Percentiles rank a stretch among this genome's conserved stretches.
Evolutionary conservation across 257 asterid genomes (phyloP).

Genomic region (Echium plantagineum): DNA sequence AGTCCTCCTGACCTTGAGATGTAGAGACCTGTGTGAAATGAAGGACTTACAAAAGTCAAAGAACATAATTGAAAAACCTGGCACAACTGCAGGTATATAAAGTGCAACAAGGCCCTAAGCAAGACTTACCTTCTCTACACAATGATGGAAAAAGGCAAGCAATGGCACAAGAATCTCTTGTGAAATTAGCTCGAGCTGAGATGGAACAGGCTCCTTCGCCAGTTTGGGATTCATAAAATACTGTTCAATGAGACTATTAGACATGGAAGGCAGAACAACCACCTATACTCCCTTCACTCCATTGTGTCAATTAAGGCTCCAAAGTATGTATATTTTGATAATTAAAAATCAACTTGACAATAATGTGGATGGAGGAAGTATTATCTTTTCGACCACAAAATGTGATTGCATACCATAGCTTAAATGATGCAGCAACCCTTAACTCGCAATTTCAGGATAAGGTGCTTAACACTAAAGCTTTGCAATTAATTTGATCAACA

Average conservation of each 20-base stretch:
- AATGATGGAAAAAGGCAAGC: slow-evolving; percentile 24
- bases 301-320: no score
- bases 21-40: slow-evolving; percentile 14
- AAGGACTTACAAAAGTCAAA: slow-evolving; percentile 3
- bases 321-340: no score
- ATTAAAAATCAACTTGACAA: no score
- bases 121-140: slow-evolving; percentile 19
- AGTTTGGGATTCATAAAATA: slow-evolving; percentile 31
- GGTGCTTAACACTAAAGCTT: not conserved
- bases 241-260: slow-evolving; percentile 14
- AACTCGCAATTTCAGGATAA: not conserved
- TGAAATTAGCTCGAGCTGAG: slow-evolving; percentile 30
- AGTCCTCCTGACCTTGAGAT: slow-evolving; percentile 8
- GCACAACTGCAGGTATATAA: not conserved
- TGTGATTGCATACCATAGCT: no score
- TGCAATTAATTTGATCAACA: not conserved
- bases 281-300: not conserved
- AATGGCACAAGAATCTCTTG: slow-evolving; percentile 33
- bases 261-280: not conserved
- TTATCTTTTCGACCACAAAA: no score
- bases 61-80: not conserved
- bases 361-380: no score
- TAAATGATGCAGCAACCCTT: no score
- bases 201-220: slow-evolving; percentile 37
- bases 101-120: not conserved